Evolutionary conservation across 352 stramenopile genomes (phyloP), one percentile per base, ranked within the genome.

Genomic region (Phytopythium vexans): DNA sequence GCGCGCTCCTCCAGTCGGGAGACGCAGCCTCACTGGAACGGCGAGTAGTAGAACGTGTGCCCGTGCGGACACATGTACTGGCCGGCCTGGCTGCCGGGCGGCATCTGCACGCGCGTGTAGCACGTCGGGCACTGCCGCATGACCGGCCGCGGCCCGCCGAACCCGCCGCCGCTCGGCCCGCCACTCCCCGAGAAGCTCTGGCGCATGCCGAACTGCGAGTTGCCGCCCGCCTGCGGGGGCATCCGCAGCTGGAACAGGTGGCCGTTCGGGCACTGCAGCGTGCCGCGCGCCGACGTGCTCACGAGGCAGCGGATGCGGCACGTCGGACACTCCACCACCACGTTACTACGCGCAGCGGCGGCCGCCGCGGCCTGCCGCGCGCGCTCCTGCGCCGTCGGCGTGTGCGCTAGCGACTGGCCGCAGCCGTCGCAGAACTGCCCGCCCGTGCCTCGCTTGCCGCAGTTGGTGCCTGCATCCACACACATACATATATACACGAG

Each of bases 21-120:
- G 21, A 27, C 2, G 21, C 21, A 2, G 21, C 21, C 68, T 77
- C 21, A 72, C 67, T 84, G 60, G 49, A 78, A 82, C 21, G 84
- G 82, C 43, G 81, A 80, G 58, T 88, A 94, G 66, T 85, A 90
- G 56, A 94, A 94, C 27, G 84, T 94, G 64, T 94, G 84, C 3
- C 84, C 84, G 48, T 92, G 75, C 1, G 84, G 84, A 77, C 84
- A 94, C 82, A 94, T 92, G 72, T 92, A 94, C 70, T 94, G 84
- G 31, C 84, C 84, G 4, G 84, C 78, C 57, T 92, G 84, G 37
- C 80, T 92, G 14, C 82, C 82, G 11, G 82, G 82, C 1, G 84
- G 84, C 84, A 94, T 94, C 55, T 94, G 84, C 51, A 94, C 84
- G 48, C 82, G 84, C 54, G 84, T 94, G 62, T 88, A 89, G 71